Evolutionary conservation across 805 yeast genomes (phyloP), one percentile per base, ranked within the genome.

Genomic region (Zygoascus ofunaensis): DNA sequence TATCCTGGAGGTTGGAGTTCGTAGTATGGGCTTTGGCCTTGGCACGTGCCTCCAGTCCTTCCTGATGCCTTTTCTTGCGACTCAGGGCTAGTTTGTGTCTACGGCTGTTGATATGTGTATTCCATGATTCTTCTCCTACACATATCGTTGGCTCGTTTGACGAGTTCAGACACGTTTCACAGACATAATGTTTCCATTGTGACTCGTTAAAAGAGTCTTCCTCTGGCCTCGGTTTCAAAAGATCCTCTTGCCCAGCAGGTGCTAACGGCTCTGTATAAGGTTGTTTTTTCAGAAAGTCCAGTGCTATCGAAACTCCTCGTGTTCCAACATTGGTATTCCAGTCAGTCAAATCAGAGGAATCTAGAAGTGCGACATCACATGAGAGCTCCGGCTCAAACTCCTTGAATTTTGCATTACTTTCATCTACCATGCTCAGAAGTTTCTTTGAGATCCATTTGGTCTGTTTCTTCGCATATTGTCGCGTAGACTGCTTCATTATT

Each of bases 391-490:
- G 76, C 3, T 10, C 14, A 4, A 12, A 12, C 21, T 21, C 19
- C 14, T 21, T 58, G n/a, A n/a, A n/a, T 45, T 69, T 71, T 15
- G 67, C 49, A 0, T 62, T 52, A 49, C 77, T 83, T 43, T 68
- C 68, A 17, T 62, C 59, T 17, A 80, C 59, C 60, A 81, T 87
- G 0, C 79, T 76, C 0, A 80, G 70, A 12, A 92, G 62, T 47
- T 78, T 68, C 52, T 82, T 84, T 40, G 73, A 72, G 49, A 92
- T 87, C 97, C 97, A 92, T 59, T 87, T 87, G 10, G 87, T 79
- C 59, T 92, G 98, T 49, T 74, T 74, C 49, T 79, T 80, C 1
- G 97, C 95, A 61, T 92, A 92, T 55, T 81, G 83, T 44, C 95
- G 65, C 0, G 98, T 92, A 35, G 82, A 70, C 0, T 76, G 64